These are phyloP conservation scores for Saccharomycopsis synnaedendra DNA, from an alignment of 805 yeast genomes.

Conservation along the genomic window DNA sequence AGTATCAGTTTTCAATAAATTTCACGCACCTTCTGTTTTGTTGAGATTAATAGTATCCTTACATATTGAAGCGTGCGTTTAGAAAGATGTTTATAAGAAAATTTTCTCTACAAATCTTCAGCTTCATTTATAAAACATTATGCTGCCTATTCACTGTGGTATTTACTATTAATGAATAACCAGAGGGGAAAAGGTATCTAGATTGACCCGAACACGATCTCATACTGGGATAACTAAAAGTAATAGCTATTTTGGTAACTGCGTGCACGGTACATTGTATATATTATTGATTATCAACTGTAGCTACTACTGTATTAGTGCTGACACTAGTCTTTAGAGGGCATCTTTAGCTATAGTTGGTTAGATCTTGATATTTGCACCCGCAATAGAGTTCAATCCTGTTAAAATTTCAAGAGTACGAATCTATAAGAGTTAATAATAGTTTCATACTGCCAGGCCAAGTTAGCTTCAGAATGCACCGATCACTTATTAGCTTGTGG, in stretches of 20 bases:
- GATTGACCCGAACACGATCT: slow-evolving; percentile 13
- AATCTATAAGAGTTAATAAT: not conserved
- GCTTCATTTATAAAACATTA: slow-evolving; percentile 4
- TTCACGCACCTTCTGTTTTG: no score
- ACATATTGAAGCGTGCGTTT: no score
- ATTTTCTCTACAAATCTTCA: slow-evolving; percentile 1
- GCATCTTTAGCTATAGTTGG: no score
- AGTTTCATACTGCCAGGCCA: not conserved
- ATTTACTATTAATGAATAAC: slow-evolving; percentile 11
- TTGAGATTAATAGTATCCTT: no score
- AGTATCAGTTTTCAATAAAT: no score
- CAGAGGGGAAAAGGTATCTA: slow-evolving; percentile 17
- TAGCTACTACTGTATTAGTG: no score
- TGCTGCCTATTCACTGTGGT: slow-evolving; percentile 17
- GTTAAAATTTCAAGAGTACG: not conserved
- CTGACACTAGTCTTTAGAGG: no score
- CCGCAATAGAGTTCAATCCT: no score
- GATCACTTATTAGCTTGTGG: no score
- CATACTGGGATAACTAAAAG: slow-evolving; percentile 10
- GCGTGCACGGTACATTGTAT: slow-evolving; percentile 10
- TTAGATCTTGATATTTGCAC: no score
- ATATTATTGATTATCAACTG: no score
- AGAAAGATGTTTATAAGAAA: no score
- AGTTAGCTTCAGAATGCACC: not conserved
- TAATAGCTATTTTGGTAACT: slow-evolving; percentile 11